These are phyloP conservation scores for Talaromyces stipitatus DNA, from an alignment of 495 filamentous ascomycete genomes.

Conservation along the genomic window DNA sequence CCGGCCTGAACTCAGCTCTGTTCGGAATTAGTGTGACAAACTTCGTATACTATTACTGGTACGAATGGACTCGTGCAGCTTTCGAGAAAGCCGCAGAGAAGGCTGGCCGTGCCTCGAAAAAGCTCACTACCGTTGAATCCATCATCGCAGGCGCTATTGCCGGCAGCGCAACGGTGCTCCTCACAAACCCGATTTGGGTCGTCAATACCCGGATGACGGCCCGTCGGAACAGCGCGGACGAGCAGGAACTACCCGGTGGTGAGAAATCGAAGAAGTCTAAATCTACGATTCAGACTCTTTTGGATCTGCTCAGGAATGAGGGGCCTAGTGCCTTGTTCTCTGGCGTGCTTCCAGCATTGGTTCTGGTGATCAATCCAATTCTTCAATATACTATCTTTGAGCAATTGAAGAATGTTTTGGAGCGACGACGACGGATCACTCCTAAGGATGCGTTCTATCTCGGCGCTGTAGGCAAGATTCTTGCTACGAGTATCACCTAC, in stretches of 20 bases:
- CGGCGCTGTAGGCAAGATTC: conserved; percentile 86
- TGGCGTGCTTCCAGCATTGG: conserved; percentile 84
- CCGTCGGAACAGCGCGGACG: conserved; percentile 52
- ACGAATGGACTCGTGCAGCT: conserved; percentile 88
- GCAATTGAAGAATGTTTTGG: conserved; percentile 77
- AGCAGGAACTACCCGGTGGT: conserved; percentile 39
- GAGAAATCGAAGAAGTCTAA: conserved; percentile 27
- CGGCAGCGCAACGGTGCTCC: conserved; percentile 83
- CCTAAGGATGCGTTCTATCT: conserved; percentile 84
- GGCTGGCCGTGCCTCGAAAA: conserved; percentile 68
- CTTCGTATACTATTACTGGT: conserved; percentile 99
- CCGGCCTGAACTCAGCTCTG: conserved; percentile 80
- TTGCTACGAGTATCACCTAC: conserved; percentile 91
- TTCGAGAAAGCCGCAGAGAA: conserved; percentile 76
- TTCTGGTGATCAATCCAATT: conserved; percentile 96
- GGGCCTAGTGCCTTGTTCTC: conserved; percentile 80
- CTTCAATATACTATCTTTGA: conserved; percentile 98
- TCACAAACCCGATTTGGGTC: conserved; percentile 99
- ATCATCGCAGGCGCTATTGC: conserved; percentile 96
- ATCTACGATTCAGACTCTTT: conserved; percentile 70
- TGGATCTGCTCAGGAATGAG: conserved; percentile 69
- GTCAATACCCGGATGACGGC: conserved; percentile 98
- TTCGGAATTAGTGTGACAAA: conserved; percentile 99
- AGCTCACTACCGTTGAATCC: conserved; percentile 79
- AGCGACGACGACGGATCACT: conserved; percentile 61